These are phyloP conservation scores for Lecanosticta acicola DNA, from an alignment of 2,329 filamentous ascomycete genomes.

Conservation along the genomic window DNA sequence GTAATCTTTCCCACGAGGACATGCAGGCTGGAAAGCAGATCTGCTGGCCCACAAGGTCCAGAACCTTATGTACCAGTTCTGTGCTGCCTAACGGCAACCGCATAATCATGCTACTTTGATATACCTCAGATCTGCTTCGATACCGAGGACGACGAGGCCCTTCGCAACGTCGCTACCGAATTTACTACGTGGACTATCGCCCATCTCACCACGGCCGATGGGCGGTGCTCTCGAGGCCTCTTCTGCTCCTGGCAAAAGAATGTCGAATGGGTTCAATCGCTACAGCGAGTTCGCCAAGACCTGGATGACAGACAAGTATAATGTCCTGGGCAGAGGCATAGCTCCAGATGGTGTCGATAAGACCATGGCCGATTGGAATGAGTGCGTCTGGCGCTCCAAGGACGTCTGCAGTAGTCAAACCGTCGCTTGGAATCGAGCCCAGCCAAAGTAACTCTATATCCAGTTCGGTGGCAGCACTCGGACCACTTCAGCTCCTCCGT, in stretches of 20 bases:
- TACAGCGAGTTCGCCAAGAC: not conserved
- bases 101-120: too few species aligned
- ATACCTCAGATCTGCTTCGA: too few species aligned
- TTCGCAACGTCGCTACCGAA: not conserved
- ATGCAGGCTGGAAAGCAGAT: too few species aligned
- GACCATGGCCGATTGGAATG: not conserved
- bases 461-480: too few species aligned
- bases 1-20: too few species aligned
- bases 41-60: too few species aligned
- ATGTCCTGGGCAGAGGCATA: not conserved
- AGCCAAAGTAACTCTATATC: too few species aligned
- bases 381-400: not conserved
- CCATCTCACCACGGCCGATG: not conserved
- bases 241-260: not conserved
- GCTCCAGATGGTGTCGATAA: not conserved
- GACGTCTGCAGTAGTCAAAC: not conserved
- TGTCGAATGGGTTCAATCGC: not conserved
- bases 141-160: not conserved
- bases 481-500: too few species aligned
- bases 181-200: not conserved
- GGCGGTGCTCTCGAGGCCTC: not conserved
- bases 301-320: not conserved
- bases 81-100: too few species aligned
- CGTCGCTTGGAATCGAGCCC: not conserved
- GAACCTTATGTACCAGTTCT: too few species aligned